Percentiles rank a stretch among this genome's conserved stretches.
These are phyloP conservation scores for Dactylellina haptotyla DNA, from an alignment of 2,329 filamentous ascomycete genomes.

Conservation along the genomic window DNA sequence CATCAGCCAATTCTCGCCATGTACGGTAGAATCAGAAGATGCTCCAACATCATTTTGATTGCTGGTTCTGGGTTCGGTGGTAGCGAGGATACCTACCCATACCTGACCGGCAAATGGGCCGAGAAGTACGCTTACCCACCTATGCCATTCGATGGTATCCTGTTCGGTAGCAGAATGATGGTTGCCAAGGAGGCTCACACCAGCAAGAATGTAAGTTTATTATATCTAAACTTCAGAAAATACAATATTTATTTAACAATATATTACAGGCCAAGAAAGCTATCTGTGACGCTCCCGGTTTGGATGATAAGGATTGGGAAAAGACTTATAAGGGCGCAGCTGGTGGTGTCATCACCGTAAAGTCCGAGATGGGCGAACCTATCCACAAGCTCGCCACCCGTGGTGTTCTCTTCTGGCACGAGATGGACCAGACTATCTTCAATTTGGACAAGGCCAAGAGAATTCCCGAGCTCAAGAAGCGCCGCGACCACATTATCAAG, in stretches of 20 bases:
- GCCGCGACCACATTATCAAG: constrained; percentile 89
- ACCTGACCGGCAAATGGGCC: constrained; percentile 90
- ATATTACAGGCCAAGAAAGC: constrained; percentile 77
- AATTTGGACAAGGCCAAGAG: constrained; percentile 94
- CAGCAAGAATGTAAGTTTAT: constrained; percentile 69
- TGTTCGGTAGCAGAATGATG: constrained; percentile 95
- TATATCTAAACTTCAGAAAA: not conserved
- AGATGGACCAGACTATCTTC: constrained; percentile 99
- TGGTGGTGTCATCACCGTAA: constrained; percentile 93
- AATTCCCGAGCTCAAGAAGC: constrained; percentile 85
- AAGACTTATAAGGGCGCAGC: constrained; percentile 90
- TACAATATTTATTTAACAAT: constrained; percentile 16
- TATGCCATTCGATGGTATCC: constrained; percentile 92
- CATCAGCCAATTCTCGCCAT: constrained; percentile 90
- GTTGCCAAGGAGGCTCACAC: constrained; percentile 91
- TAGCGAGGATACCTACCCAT: constrained; percentile 89
- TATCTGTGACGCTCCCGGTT: constrained; percentile 83
- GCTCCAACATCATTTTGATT: constrained; percentile 85
- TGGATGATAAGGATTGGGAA: constrained; percentile 87
- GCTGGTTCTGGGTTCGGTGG: constrained; percentile 93
- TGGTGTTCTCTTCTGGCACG: constrained; percentile 90
- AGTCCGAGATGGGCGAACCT: constrained; percentile 98
- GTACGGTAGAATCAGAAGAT: constrained; percentile 87
- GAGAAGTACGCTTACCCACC: constrained; percentile 84
- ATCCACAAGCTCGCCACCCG: constrained; percentile 98